Percentiles rank a stretch among this genome's conserved stretches.
These are phyloP conservation scores for Ceratocystis huliohia DNA, from an alignment of 2,329 filamentous ascomycete genomes.

Conservation along the genomic window DNA sequence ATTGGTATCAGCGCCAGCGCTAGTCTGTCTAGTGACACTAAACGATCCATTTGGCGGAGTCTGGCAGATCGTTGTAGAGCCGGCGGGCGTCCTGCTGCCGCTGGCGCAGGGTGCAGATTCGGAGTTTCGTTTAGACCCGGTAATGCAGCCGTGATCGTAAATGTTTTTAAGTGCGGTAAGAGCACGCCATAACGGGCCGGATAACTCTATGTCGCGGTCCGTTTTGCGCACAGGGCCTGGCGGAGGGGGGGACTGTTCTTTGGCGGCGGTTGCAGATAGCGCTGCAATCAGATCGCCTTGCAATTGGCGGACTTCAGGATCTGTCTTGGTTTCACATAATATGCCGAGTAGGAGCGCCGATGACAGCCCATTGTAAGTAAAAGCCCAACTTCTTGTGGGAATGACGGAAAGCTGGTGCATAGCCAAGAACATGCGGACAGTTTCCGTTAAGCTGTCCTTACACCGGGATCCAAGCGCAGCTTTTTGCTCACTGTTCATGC, in stretches of 20 bases:
- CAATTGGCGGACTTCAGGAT: constrained; percentile 49
- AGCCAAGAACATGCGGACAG: constrained; percentile 54
- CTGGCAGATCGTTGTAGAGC: constrained; percentile 23
- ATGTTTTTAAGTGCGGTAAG: constrained; percentile 51
- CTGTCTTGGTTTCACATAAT: constrained; percentile 48
- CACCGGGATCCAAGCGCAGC: constrained; percentile 44
- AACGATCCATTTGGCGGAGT: constrained; percentile 22
- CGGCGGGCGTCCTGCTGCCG: constrained; percentile 34
- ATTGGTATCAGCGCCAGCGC: constrained; percentile 38
- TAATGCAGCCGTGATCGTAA: constrained; percentile 50
- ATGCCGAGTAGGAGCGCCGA: constrained; percentile 53
- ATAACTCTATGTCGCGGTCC: constrained; percentile 49
- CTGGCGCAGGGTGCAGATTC: constrained; percentile 36
- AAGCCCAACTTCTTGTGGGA: constrained; percentile 54
- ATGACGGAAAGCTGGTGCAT: constrained; percentile 58
- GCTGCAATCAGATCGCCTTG: constrained; percentile 53
- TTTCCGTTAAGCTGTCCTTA: constrained; percentile 50
- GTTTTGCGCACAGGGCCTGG: constrained; percentile 39
- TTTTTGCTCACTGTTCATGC: constrained; percentile 41
- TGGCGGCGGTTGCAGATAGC: constrained; percentile 50
- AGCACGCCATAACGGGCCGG: constrained; percentile 48
- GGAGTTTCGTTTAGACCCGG: constrained; percentile 40
- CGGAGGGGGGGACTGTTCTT: constrained; percentile 43
- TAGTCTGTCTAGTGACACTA: constrained; percentile 9
- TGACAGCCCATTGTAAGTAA: constrained; percentile 54